phyloP scores from a whole-genome alignment of 2,329 filamentous ascomycete species.

The Hawksworthiomyces lignivorus region DNA sequence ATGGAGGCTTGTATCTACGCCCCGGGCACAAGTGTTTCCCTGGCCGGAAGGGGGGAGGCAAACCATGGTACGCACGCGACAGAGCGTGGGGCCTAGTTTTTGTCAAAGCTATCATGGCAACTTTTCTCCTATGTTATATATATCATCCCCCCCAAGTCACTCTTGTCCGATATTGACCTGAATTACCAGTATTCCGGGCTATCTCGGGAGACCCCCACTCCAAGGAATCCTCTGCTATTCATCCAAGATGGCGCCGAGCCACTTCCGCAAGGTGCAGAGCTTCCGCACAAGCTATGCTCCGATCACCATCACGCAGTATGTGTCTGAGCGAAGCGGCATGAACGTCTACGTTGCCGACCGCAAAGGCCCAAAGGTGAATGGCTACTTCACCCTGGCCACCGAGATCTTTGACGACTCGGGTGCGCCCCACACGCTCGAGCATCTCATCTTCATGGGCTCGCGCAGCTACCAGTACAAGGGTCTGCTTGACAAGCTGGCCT shows the following conservation, averaged over 20 bases:
- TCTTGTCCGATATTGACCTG: no score
- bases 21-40: no score
- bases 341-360: conserved; percentile 86
- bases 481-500: conserved; percentile 87
- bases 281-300: conserved; percentile 89
- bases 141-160: no score
- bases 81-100: no score
- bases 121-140: no score
- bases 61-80: no score
- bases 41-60: no score
- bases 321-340: conserved; percentile 90
- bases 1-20: no score
- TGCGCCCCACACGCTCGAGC: conserved; percentile 79
- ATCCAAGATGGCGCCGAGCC: conserved; percentile 46
- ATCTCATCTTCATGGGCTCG: conserved; percentile 82
- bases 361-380: conserved; percentile 88
- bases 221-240: no score
- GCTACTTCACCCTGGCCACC: conserved; percentile 91
- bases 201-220: no score
- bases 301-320: conserved; percentile 86
- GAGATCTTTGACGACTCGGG: conserved; percentile 98
- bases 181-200: no score
- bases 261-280: conserved; percentile 77
- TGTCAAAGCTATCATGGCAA: no score
- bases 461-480: conserved; percentile 93